Percentiles rank a stretch among this genome's conserved stretches.
These are phyloP conservation scores for Colletotrichum trifolii DNA, from an alignment of 2,329 filamentous ascomycete species.

Conservation along the genomic window DNA sequence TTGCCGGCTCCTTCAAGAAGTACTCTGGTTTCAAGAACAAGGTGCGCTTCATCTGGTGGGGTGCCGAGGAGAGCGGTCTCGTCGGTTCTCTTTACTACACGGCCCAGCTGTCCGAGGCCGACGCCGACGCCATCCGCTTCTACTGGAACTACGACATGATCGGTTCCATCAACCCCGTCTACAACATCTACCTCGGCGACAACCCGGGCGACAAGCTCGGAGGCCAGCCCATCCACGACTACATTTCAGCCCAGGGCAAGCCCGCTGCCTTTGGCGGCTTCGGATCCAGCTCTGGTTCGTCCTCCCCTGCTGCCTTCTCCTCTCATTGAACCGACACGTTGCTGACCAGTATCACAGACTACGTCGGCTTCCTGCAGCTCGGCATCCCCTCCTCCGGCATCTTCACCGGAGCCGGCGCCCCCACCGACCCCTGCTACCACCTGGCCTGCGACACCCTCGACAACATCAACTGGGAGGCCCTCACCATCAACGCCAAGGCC, in stretches of 20 bases:
- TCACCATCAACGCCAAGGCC: constrained; percentile 52
- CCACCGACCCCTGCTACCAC: constrained; percentile 53
- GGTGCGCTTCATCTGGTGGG: constrained; percentile 57
- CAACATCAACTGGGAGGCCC: constrained; percentile 55
- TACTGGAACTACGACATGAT: constrained; percentile 82
- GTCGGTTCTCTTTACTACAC: constrained; percentile 56
- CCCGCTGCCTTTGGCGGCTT: constrained; percentile 48
- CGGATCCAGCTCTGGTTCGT: constrained; percentile 43
- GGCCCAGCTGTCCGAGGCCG: constrained; percentile 46
- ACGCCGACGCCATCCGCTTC: constrained; percentile 68
- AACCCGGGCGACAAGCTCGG: constrained; percentile 50
- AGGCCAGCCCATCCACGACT: constrained; percentile 48
- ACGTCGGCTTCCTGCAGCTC: constrained; percentile 52
- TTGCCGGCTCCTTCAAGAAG: constrained; percentile 50
- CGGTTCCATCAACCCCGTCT: constrained; percentile 54
- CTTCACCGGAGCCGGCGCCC: constrained; percentile 52
- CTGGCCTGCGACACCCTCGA: constrained; percentile 51
- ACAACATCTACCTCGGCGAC: constrained; percentile 53
- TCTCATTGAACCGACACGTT: no score
- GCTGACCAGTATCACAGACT: constrained; percentile 41
- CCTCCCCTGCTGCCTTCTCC: no score
- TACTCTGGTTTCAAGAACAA: constrained; percentile 55
- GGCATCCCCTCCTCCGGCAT: constrained; percentile 54
- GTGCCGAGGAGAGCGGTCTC: constrained; percentile 56
- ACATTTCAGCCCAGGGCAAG: constrained; percentile 49